These are phyloP conservation scores for Lactarius vividus DNA, from an alignment of 768 basidiomycete species.

Conservation along the genomic window DNA sequence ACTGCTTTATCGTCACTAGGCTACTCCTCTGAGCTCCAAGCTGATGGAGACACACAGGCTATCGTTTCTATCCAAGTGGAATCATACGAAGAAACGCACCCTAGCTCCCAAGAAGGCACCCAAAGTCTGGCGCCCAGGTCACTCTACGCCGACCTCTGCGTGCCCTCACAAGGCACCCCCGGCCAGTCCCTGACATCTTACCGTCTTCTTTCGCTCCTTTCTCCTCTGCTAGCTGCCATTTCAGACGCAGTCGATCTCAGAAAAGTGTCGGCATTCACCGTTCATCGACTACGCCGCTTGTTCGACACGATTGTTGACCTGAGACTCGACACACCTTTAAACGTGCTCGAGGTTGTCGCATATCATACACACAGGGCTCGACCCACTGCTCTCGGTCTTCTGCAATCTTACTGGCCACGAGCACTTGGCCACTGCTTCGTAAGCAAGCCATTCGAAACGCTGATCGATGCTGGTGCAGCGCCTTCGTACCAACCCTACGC, in stretches of 20 bases:
- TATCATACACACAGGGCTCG: constrained; percentile 58
- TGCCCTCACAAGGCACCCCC: constrained; percentile 53
- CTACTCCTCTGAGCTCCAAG: not conserved
- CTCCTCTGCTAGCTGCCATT: constrained; percentile 61
- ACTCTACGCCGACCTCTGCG: constrained; percentile 17
- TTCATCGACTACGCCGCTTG: constrained; percentile 52
- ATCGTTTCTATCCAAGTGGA: constrained; percentile 30
- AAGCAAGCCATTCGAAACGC: constrained; percentile 48
- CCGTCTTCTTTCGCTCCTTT: constrained; percentile 57
- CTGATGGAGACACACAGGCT: constrained; percentile 2
- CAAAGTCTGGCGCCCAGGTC: constrained; percentile 27
- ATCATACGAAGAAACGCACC: constrained; percentile 11
- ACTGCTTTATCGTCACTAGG: constrained; percentile 1
- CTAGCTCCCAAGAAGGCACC: constrained; percentile 25
- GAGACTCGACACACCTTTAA: constrained; percentile 69
- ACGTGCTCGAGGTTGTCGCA: constrained; percentile 69
- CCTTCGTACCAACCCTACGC: constrained; percentile 40
- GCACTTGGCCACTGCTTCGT: constrained; percentile 65
- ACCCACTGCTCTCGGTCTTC: constrained; percentile 50
- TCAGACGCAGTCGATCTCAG: constrained; percentile 53
- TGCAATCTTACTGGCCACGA: constrained; percentile 65
- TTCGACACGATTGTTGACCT: constrained; percentile 49
- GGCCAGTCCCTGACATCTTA: constrained; percentile 54
- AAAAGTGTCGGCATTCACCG: constrained; percentile 36
- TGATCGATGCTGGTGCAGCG: constrained; percentile 35